phyloP scores from a whole-genome alignment of 208 protist genomes.

The Acanthamoeba divionensis region DNA sequence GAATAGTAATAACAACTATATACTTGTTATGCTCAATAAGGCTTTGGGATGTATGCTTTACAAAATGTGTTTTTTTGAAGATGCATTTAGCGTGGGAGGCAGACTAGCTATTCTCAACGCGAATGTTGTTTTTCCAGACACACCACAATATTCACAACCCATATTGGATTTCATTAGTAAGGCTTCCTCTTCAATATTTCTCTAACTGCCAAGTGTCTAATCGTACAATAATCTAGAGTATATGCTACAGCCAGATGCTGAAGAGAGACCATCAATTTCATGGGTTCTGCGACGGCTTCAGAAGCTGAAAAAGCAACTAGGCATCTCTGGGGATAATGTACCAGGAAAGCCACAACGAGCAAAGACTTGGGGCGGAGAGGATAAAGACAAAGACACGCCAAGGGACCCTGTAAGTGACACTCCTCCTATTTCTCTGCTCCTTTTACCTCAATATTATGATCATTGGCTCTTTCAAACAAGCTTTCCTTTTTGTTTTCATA shows the following conservation, averaged over 20 bases:
- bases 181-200: not conserved
- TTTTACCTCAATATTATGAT: too few species aligned
- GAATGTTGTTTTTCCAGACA: not conserved
- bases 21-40: not conserved
- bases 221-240: not conserved
- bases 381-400: not conserved
- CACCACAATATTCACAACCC: slow-evolving; percentile 9
- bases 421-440: too few species aligned
- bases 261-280: not conserved
- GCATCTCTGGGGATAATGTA: not conserved
- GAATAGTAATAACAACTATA: not conserved
- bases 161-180: slow-evolving; percentile 4
- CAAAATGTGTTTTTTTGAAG: slow-evolving; percentile 51
- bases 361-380: not conserved
- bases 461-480: too few species aligned
- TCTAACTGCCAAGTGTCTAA: not conserved
- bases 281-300: slow-evolving; percentile 8
- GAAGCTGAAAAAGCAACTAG: not conserved
- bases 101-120: slow-evolving; percentile 28
- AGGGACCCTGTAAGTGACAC: too few species aligned
- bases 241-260: slow-evolving; percentile 11
- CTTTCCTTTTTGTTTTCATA: too few species aligned
- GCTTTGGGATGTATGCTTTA: slow-evolving; percentile 44
- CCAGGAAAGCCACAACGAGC: not conserved
- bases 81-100: slow-evolving; percentile 33